These are phyloP conservation scores for Akanthomyces uredinophilus DNA, from an alignment of 2,329 filamentous ascomycete genomes.

Conservation along the genomic window DNA sequence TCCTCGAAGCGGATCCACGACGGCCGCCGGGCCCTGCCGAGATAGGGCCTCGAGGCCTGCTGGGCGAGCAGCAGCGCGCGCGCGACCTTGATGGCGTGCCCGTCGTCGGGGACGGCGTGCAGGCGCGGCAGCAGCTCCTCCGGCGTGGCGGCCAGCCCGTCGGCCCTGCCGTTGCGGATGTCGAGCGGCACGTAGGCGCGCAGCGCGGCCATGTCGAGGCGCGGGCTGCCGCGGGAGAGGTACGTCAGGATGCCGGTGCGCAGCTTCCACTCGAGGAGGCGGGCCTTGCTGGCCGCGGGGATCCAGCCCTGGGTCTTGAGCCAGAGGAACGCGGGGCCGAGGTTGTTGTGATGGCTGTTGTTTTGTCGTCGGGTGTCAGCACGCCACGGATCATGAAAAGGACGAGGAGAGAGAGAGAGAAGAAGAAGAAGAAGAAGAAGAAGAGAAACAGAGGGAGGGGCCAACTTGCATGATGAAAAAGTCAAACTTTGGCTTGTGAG, in stretches of 20 bases:
- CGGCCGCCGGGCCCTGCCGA: conserved; percentile 33
- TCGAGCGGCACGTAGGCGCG: conserved; percentile 51
- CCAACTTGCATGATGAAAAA: conserved; percentile 65
- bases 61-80: conserved; percentile 64
- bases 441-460: background rate
- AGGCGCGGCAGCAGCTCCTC: conserved; percentile 45
- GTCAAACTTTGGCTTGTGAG: conserved; percentile 68
- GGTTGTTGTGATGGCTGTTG: conserved; percentile 69
- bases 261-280: conserved; percentile 78
- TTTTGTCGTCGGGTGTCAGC: conserved; percentile 27
- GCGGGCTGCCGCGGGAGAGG: conserved; percentile 59
- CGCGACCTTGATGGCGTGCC: conserved; percentile 72
- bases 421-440: background rate
- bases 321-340: conserved; percentile 64
- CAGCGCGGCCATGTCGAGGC: conserved; percentile 56
- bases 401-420: background rate
- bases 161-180: conserved; percentile 10
- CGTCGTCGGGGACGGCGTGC: conserved; percentile 61
- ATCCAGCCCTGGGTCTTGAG: conserved; percentile 61
- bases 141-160: conserved; percentile 38
- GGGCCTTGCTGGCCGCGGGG: conserved; percentile 53
- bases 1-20: conserved; percentile 48
- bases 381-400: no score
- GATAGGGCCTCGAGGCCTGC: conserved; percentile 41
- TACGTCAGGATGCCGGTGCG: conserved; percentile 71